phyloP scores from a whole-genome alignment of 1,284 basidiomycete genomes.

The Puccinia coronata region DNA sequence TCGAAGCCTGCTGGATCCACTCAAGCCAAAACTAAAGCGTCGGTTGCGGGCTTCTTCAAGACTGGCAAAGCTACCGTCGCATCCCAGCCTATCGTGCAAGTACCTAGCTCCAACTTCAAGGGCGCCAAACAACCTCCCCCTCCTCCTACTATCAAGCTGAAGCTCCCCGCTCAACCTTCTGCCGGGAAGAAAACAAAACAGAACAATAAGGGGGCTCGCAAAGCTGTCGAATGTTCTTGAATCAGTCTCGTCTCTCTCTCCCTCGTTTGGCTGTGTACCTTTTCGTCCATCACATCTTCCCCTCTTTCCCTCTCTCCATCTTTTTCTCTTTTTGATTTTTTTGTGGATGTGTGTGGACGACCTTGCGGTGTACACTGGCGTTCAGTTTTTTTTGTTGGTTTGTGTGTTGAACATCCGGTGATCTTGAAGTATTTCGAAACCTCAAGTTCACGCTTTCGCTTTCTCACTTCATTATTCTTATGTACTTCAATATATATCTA shows the following conservation, averaged over 20 bases:
- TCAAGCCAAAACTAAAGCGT: slow-evolving; percentile 7
- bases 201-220: background rate
- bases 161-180: background rate
- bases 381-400: too few relatives aligned
- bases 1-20: background rate
- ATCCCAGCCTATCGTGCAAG: background rate
- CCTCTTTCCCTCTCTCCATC: background rate
- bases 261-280: slow-evolving; percentile 1
- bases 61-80: slow-evolving; percentile 23
- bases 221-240: background rate
- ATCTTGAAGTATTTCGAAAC: too few relatives aligned
- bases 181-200: background rate
- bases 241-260: background rate
- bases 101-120: background rate
- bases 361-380: too few relatives aligned
- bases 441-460: too few relatives aligned
- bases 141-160: background rate
- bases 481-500: too few relatives aligned
- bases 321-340: too few relatives aligned
- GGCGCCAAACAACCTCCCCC: background rate
- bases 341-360: too few relatives aligned
- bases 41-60: slow-evolving; percentile 32
- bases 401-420: too few relatives aligned
- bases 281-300: background rate
- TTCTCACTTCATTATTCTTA: too few relatives aligned